These are phyloP conservation scores for Neurospora sublineolata DNA, from an alignment of 495 filamentous ascomycete genomes.

Conservation along the genomic window DNA sequence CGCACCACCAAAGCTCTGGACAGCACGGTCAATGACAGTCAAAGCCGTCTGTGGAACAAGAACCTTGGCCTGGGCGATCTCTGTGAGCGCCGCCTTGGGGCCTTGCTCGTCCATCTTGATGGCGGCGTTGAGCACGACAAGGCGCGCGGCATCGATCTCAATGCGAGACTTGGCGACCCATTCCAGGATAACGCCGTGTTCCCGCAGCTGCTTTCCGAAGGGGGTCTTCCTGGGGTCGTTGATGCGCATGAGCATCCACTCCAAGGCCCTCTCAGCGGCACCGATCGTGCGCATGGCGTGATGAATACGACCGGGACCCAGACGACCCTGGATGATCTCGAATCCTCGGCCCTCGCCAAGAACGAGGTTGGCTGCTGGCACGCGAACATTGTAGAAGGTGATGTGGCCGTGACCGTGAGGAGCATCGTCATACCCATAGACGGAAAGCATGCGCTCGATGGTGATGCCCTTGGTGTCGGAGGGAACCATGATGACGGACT, in stretches of 20 bases:
- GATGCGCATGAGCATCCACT: slow-evolving; percentile 80
- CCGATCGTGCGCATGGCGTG: slow-evolving; percentile 90
- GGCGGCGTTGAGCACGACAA: slow-evolving; percentile 81
- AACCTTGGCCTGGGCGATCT: slow-evolving; percentile 83
- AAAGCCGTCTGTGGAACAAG: slow-evolving; percentile 67
- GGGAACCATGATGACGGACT: slow-evolving; percentile 81
- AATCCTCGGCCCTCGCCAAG: slow-evolving; percentile 88
- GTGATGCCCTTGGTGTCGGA: slow-evolving; percentile 64
- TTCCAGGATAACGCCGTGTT: slow-evolving; percentile 85
- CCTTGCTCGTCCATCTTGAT: slow-evolving; percentile 76
- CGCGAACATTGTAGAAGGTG: slow-evolving; percentile 72
- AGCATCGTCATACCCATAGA: slow-evolving; percentile 91
- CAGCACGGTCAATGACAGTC: slow-evolving; percentile 73
- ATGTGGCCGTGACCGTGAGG: slow-evolving; percentile 90
- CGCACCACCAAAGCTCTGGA: slow-evolving; percentile 76
- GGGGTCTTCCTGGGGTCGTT: slow-evolving; percentile 80
- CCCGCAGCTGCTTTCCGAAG: slow-evolving; percentile 66
- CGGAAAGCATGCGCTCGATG: slow-evolving; percentile 73
- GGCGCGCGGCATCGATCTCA: slow-evolving; percentile 78
- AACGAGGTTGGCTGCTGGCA: slow-evolving; percentile 66
- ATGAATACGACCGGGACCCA: slow-evolving; percentile 87
- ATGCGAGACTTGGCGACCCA: slow-evolving; percentile 86
- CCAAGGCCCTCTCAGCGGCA: slow-evolving; percentile 69
- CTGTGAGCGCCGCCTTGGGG: slow-evolving; percentile 67
- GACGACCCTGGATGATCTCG: slow-evolving; percentile 88